A percentile compares a stretch with the other conserved stretches of the same genome.
These are phyloP conservation scores for Laetiporus sulphureus DNA, from an alignment of 1,284 basidiomycete genomes.

Conservation along the genomic window DNA sequence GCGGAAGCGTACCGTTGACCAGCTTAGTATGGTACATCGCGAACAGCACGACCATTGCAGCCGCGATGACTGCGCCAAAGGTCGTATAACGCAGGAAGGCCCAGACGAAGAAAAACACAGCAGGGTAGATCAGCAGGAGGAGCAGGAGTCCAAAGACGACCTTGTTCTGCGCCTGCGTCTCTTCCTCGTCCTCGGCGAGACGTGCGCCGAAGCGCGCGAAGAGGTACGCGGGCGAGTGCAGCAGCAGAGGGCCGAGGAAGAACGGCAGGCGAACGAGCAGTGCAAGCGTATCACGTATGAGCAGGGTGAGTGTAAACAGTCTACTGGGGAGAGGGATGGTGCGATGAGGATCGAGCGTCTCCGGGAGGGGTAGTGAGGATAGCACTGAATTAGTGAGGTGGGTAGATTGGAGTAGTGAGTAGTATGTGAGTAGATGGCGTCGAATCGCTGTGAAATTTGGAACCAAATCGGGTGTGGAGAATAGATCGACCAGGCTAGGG, in stretches of 20 bases:
- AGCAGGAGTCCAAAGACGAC: slow-evolving; percentile 78
- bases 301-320: slow-evolving; percentile 69
- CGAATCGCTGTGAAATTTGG: slow-evolving; percentile 57
- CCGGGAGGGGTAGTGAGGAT: slow-evolving; percentile 71
- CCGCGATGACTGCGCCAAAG: slow-evolving; percentile 34
- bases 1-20: slow-evolving; percentile 54
- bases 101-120: slow-evolving; percentile 79
- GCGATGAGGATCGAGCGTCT: slow-evolving; percentile 70
- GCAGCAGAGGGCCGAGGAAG: slow-evolving; percentile 77
- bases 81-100: slow-evolving; percentile 67
- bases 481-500: slow-evolving; percentile 72
- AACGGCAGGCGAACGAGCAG: slow-evolving; percentile 74
- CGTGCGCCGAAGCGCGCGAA: slow-evolving; percentile 71
- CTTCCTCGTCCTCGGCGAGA: slow-evolving; percentile 81
- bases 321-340: slow-evolving; percentile 74
- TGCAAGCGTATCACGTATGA: slow-evolving; percentile 72
- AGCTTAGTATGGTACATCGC: slow-evolving; percentile 77
- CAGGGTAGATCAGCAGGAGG: slow-evolving; percentile 72
- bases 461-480: slow-evolving; percentile 61
- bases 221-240: slow-evolving; percentile 80
- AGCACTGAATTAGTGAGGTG: slow-evolving; percentile 80
- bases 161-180: slow-evolving; percentile 91
- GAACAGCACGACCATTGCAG: slow-evolving; percentile 57
- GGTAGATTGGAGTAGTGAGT: slow-evolving; percentile 78
- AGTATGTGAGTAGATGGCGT: slow-evolving; percentile 75